Percentiles rank a stretch among this genome's conserved stretches.
phyloP scores from a whole-genome alignment of 768 basidiomycete species.

The Tricholomella constricta region DNA sequence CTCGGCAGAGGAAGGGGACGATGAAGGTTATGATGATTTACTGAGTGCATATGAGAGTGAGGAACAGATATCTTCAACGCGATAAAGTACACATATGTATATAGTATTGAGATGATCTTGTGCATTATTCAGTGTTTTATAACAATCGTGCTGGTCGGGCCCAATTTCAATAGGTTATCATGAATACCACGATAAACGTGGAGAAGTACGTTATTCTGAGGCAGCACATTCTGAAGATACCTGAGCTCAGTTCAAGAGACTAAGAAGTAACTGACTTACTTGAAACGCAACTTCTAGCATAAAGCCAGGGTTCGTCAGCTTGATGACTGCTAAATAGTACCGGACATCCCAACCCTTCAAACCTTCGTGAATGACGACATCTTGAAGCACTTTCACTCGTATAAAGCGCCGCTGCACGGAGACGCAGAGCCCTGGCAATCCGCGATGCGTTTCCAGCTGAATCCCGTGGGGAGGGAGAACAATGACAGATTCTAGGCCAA shows the following conservation, averaged over 20 bases:
- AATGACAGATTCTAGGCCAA: conserved; percentile 64
- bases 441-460: conserved; percentile 73
- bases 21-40: conserved; percentile 74
- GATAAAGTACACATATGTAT: background rate
- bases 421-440: conserved; percentile 44
- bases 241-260: conserved; percentile 1
- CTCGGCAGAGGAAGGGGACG: conserved; percentile 76
- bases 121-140: background rate
- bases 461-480: conserved; percentile 68
- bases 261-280: conserved; percentile 38
- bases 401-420: conserved; percentile 56
- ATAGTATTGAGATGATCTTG: background rate
- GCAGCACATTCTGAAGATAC: conserved; percentile 58
- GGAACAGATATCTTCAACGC: conserved; percentile 33
- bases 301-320: conserved; percentile 29
- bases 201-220: conserved; percentile 60
- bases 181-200: conserved; percentile 65
- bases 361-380: conserved; percentile 76
- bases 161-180: conserved; percentile 36
- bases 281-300: conserved; percentile 59
- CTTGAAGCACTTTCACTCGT: conserved; percentile 51
- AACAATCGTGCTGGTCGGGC: conserved; percentile 8
- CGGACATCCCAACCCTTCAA: conserved; percentile 70
- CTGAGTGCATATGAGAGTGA: conserved; percentile 84
- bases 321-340: conserved; percentile 62